Base-by-base conservation (phyloP, 2,329 filamentous ascomycete genomes). In the Parastagonospora nodorum region DNA sequence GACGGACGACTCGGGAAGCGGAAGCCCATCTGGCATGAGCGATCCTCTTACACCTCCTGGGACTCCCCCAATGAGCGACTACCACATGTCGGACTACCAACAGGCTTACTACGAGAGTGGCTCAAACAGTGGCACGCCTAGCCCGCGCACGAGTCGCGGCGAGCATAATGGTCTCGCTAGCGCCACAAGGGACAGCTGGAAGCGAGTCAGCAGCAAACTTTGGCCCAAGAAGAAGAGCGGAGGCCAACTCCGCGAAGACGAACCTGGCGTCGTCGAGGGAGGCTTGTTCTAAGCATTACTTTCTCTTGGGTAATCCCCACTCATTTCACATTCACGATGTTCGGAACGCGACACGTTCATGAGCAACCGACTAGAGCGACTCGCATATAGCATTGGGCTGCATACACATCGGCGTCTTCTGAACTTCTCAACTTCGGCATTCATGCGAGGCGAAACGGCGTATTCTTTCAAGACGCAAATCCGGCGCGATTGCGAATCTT, bases 11-110 rank as follows among this genome's bases (percentile, higher is more conserved):
- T 88, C 82, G 51, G 82, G 81, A 48, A 83, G 82, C 80, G 50
- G 66, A 19, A 77, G 47, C 53, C 75, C 76, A 2, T 75, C 44
- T 78, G 84, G 30, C 72, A 80, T 42, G 24, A 76, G 79, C 52
- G 87, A 88, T 65, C 87, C 81, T 2, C 86, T 90, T 78, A 92
- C 89, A 3, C 89, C 89, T 1, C 88, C 88, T 2, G 89, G 88
- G 6, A 92, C 89, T 5, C 89, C 89, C 0, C 88, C 88, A 1
- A 89, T 89, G 30, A 71, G 59, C 55, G 68, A 72, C 40, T 71
- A 70, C 32, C 88, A 88, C 5, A 69, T 73, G 68, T 61, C 54
- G 9, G 72, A 75, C 41, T 70, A 67, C 37, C 62, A 70, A 24
- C 68, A 70, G 33, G 64, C 67, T 24, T 72, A 72, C 50, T 69